Percentiles rank a stretch among this genome's conserved stretches.
Evolutionary conservation across 2,329 filamentous ascomycete species (phyloP).

Genomic region (Cercospora zeina): DNA sequence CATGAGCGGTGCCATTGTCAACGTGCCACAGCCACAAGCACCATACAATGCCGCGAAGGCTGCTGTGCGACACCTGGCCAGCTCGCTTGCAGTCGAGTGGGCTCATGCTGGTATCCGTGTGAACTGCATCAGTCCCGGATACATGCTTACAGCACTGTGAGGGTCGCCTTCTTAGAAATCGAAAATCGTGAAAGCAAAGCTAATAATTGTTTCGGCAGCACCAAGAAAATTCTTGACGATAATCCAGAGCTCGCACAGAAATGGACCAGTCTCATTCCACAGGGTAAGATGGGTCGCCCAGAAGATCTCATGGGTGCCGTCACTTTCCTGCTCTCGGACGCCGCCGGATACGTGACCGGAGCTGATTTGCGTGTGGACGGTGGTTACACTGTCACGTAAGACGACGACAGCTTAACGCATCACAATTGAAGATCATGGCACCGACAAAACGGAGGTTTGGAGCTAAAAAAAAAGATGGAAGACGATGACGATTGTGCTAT

Average conservation of each 20-base stretch:
- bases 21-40: conserved; percentile 89
- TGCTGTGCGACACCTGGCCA: conserved; percentile 82
- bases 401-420: conserved; percentile 9
- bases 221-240: conserved; percentile 89
- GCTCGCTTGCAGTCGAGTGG: conserved; percentile 92
- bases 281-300: conserved; percentile 89
- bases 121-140: conserved; percentile 92
- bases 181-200: conserved; percentile 13
- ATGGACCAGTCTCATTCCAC: conserved; percentile 89
- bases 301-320: conserved; percentile 93
- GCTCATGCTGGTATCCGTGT: conserved; percentile 83
- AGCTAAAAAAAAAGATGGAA: not conserved
- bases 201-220: conserved; percentile 53
- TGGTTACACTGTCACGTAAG: conserved; percentile 47
- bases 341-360: conserved; percentile 68
- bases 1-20: conserved; percentile 93
- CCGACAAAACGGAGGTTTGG: not conserved
- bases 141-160: conserved; percentile 93
- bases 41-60: conserved; percentile 95
- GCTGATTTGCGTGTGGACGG: conserved; percentile 48
- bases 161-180: conserved; percentile 40
- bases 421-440: not conserved
- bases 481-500: not conserved
- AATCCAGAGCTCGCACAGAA: conserved; percentile 86
- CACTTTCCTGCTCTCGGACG: conserved; percentile 79